A percentile compares a stretch with the other conserved stretches of the same genome.
These are phyloP conservation scores for Aristolochia contorta DNA, from an alignment of 164 flowering plant species.

Conservation along the genomic window DNA sequence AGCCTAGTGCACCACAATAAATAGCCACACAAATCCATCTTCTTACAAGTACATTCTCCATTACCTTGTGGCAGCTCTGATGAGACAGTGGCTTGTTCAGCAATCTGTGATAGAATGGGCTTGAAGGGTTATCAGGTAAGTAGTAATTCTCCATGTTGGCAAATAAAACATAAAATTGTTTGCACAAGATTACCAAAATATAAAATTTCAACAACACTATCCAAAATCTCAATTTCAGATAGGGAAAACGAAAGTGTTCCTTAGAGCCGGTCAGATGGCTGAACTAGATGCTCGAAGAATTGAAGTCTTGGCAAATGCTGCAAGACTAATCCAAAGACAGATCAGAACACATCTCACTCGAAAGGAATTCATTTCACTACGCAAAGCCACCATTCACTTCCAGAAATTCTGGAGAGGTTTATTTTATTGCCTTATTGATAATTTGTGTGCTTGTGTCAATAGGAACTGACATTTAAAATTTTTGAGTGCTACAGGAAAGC, in stretches of 20 bases:
- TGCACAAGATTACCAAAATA: too few species aligned
- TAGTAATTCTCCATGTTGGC: not conserved
- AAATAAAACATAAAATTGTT: not conserved
- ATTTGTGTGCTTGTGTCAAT: not conserved
- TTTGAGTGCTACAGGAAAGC: conserved; percentile 30
- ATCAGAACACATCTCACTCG: conserved; percentile 56
- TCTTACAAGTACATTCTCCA: conserved; percentile 5
- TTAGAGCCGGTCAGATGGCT: conserved; percentile 96
- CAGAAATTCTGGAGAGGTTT: conserved; percentile 77
- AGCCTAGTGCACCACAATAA: not conserved
- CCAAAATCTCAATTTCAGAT: conserved; percentile 32
- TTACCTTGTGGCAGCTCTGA: conserved; percentile 37
- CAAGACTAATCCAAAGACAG: conserved; percentile 66
- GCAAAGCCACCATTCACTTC: conserved; percentile 42
- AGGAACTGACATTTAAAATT: not conserved
- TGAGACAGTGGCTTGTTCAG: conserved; percentile 57
- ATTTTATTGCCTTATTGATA: not conserved
- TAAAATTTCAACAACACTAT: not conserved
- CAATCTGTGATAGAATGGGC: conserved; percentile 64
- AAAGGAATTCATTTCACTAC: conserved; percentile 47
- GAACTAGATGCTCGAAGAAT: conserved; percentile 78
- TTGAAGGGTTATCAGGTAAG: conserved; percentile 83
- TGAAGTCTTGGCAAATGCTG: conserved; percentile 65
- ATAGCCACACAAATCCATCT: not conserved
- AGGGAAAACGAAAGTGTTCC: conserved; percentile 79